Percentiles rank a stretch among this genome's conserved stretches.
These are phyloP conservation scores for Wickerhamomyces silvicola DNA, from an alignment of 805 yeast species.

Conservation along the genomic window DNA sequence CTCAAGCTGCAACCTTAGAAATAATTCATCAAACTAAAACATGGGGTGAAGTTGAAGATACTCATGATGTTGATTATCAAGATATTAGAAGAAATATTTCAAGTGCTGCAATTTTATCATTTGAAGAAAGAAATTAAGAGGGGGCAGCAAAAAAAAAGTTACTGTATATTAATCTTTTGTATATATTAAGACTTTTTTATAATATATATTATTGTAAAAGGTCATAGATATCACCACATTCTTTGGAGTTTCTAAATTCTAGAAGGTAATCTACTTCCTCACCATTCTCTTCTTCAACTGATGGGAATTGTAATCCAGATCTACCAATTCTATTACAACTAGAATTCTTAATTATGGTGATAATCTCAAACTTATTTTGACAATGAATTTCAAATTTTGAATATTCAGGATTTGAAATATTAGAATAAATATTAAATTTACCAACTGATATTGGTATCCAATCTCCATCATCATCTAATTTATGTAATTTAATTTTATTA, in stretches of 20 bases:
- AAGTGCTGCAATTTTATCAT: slow-evolving; percentile 62
- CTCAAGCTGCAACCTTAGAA: slow-evolving; percentile 75
- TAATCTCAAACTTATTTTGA: slow-evolving; percentile 2
- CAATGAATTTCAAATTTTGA: slow-evolving; percentile 14
- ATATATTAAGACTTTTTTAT: too few species aligned
- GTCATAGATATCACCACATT: slow-evolving; percentile 16
- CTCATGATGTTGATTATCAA: slow-evolving; percentile 94
- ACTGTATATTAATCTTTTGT: too few species aligned
- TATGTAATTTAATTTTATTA: slow-evolving; percentile 19
- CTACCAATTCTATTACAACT: slow-evolving; percentile 17
- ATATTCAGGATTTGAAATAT: slow-evolving; percentile 14
- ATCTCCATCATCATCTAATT: slow-evolving; percentile 17
- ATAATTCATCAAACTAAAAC: slow-evolving; percentile 74
- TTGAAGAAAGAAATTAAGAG: slow-evolving; percentile 13
- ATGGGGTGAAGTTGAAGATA: slow-evolving; percentile 99
- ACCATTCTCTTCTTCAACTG: slow-evolving; percentile 13
- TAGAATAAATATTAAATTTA: slow-evolving; percentile 14
- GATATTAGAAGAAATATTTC: slow-evolving; percentile 81
- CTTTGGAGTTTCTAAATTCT: slow-evolving; percentile 17
- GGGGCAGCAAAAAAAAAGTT: too few species aligned
- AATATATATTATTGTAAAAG: too few species aligned
- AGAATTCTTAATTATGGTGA: slow-evolving; percentile 11
- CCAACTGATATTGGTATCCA: slow-evolving; percentile 22
- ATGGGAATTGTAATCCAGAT: slow-evolving; percentile 16
- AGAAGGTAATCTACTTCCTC: slow-evolving; percentile 15